These are phyloP conservation scores for Ceratobasidium sp. DNA, from an alignment of 1,284 basidiomycete species.

Conservation along the genomic window DNA sequence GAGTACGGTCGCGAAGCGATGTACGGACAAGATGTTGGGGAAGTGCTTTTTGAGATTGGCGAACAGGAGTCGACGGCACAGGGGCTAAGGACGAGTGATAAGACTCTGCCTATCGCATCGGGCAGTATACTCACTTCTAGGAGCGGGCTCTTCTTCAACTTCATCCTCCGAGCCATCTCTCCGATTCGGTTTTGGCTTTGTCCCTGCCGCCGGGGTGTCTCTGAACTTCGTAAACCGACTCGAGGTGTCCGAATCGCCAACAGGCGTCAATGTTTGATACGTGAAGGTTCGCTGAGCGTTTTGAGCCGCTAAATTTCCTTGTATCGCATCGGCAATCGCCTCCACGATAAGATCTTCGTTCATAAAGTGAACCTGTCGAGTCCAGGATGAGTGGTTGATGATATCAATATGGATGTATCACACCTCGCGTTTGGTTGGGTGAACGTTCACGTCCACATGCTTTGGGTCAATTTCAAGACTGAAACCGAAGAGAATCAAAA, in stretches of 20 bases:
- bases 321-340: constrained; percentile 79
- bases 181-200: background rate
- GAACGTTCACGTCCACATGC: constrained; percentile 96
- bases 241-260: constrained; percentile 6
- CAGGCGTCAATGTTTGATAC: constrained; percentile 68
- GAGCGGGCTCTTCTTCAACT: constrained; percentile 5
- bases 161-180: constrained; percentile 5
- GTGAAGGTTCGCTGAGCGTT: constrained; percentile 80
- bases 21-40: constrained; percentile 95
- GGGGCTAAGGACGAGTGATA: constrained; percentile 44
- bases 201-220: constrained; percentile 56
- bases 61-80: constrained; percentile 57
- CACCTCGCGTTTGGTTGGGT: constrained; percentile 94
- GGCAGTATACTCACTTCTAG: constrained; percentile 20
- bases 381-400: background rate
- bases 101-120: background rate
- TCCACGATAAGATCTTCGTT: constrained; percentile 93
- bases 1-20: constrained; percentile 86
- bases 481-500: background rate
- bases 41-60: constrained; percentile 63
- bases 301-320: constrained; percentile 71
- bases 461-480: constrained; percentile 88
- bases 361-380: constrained; percentile 81
- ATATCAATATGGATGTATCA: background rate
- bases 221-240: background rate